These are phyloP conservation scores for Elsinoe arachidis DNA, from an alignment of 2,329 filamentous ascomycete species.

Conservation along the genomic window DNA sequence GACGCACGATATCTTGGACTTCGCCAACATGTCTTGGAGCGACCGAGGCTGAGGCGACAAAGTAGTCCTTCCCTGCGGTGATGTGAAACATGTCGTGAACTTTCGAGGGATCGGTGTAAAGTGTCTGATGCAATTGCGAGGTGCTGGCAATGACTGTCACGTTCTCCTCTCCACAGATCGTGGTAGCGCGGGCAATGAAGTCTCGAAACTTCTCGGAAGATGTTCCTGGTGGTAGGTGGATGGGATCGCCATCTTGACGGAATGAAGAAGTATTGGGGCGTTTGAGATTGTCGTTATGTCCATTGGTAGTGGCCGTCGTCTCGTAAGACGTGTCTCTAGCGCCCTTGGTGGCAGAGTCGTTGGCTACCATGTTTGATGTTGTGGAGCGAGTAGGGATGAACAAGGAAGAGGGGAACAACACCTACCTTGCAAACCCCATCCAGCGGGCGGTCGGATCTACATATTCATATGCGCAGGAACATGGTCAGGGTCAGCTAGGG, in stretches of 20 bases:
- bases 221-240: constrained; percentile 2
- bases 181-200: not conserved
- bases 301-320: not conserved
- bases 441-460: not conserved
- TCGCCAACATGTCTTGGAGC: constrained; percentile 32
- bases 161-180: constrained; percentile 7
- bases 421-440: not conserved
- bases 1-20: constrained; percentile 39
- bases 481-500: not conserved
- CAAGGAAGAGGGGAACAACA: not conserved
- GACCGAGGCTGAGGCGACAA: constrained; percentile 38
- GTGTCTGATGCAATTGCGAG: constrained; percentile 10
- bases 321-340: not conserved
- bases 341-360: constrained; percentile 6
- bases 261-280: not conserved
- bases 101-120: constrained; percentile 14
- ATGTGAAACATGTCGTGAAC: constrained; percentile 24
- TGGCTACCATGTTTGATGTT: not conserved
- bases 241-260: constrained; percentile 4
- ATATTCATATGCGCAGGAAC: not conserved
- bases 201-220: not conserved
- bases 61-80: constrained; percentile 33
- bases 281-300: not conserved
- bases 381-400: not conserved
- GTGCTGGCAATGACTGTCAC: constrained; percentile 9